Conservation (phyloP, 176 grass and related monocot genomes). For the Poa pratensis region DNA sequence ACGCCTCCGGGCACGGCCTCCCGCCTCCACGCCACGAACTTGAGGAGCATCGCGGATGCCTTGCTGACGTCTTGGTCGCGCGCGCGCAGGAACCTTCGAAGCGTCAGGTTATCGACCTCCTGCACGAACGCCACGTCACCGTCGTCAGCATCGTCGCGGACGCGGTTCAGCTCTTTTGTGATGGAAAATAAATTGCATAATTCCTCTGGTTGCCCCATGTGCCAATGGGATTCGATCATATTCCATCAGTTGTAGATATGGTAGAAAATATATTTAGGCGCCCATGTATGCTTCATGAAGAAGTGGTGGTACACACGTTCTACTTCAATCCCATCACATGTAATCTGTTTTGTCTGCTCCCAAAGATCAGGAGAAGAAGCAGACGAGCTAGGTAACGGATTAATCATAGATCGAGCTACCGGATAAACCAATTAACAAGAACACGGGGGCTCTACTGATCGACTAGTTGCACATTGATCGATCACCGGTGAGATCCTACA, state of each 20-base stretch:
- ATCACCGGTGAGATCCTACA: background rate
- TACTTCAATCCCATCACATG: no score
- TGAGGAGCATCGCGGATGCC: constrained; percentile 67
- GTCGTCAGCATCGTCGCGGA: no score
- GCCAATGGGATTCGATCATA: no score
- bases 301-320: no score
- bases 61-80: constrained; percentile 62
- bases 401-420: background rate
- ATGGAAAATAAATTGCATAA: no score
- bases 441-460: background rate
- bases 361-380: background rate
- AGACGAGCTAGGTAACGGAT: no score
- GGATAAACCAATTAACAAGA: background rate
- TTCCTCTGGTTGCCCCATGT: no score
- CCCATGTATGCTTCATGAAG: no score
- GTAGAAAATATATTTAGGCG: no score
- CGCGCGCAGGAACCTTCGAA: constrained; percentile 80
- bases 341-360: background rate
- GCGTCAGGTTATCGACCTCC: constrained; percentile 76
- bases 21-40: constrained; percentile 66
- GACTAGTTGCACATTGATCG: background rate
- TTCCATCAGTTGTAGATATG: no score
- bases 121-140: constrained; percentile 16
- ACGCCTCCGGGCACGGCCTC: constrained; percentile 55
- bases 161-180: no score